Evolutionary conservation across 345 rosid species (phyloP).

Genomic region (Isatis tinctoria): DNA sequence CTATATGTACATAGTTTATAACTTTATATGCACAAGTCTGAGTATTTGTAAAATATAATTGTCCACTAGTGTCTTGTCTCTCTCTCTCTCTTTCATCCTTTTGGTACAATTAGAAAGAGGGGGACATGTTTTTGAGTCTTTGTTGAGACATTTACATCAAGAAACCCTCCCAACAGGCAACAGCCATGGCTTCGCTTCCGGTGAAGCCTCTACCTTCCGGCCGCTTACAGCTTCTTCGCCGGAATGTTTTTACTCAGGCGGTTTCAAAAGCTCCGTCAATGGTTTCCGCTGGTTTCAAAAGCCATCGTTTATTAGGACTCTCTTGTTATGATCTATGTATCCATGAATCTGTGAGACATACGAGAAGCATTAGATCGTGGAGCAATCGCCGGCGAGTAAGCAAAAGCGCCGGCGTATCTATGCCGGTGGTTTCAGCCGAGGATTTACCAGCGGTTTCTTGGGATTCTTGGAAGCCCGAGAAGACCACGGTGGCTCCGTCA

Average conservation of each 20-base stretch:
- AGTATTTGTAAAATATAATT: conserved; percentile 4
- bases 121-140: conserved; percentile 5
- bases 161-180: not conserved
- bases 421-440: conserved; percentile 23
- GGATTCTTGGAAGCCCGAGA: conserved; percentile 74
- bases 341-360: conserved; percentile 18
- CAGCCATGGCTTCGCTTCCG: conserved; percentile 25
- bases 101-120: conserved; percentile 19
- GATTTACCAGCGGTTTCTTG: conserved; percentile 35
- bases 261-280: conserved; percentile 3
- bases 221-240: conserved; percentile 7
- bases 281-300: not conserved
- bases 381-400: conserved; percentile 9
- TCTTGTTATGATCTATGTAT: conserved; percentile 15
- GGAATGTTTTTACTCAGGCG: not conserved
- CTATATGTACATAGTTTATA: not conserved
- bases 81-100: not conserved
- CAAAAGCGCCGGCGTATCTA: conserved; percentile 8
- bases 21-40: not conserved
- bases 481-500: conserved; percentile 34
- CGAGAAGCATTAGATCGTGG: conserved; percentile 9
- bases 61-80: not conserved
- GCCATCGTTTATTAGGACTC: conserved; percentile 3
- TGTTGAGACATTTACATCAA: conserved; percentile 3
- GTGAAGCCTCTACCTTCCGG: conserved; percentile 23